Evolutionary conservation across 768 basidiomycete species (phyloP), one percentile per base, ranked within the genome.

Genomic region (Crepidotus variabilis): DNA sequence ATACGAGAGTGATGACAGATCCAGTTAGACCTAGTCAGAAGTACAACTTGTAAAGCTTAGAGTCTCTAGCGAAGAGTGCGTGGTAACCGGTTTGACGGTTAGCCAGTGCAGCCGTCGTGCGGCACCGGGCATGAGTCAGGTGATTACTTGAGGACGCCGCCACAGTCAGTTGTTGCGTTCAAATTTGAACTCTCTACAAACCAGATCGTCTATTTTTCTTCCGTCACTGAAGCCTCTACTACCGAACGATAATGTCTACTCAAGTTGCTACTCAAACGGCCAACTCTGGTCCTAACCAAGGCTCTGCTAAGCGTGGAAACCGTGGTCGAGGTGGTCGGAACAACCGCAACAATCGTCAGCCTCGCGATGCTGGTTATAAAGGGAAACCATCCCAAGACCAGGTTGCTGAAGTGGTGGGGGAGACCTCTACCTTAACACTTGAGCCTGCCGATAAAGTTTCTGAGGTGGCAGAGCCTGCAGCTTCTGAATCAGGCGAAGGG

Each of bases 401-500:
- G 33, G 22, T n/a, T n/a, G 35, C 35, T 14, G 45, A 45, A 21
- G 47, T 47, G n/a, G 24, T 43, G 5, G 39, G 11, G 13, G 39
- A 43, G 18, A 20, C 39, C 39, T 20, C 39, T 3, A 43, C 28
- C 3, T 4, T 28, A 8, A 28, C 28, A 28, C 28, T 16, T 11
- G 39, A 43, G 14, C 18, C 18, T 14, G 39, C 39, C 39, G 13
- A 14, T 43, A 20, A 20, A 43, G 39, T 14, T 11, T 2, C 14
- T 43, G 39, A 43, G 18, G 39, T 43, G 39, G 39, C 39, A 11
- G 39, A 43, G 18, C 13, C 39, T 14, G 39, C 61, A n/a, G 53
- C 63, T 6, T 63, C 63, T 14, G 65, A 67, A 47, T 47, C 52
- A n/a, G 70, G 67, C 20, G 72, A 68, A 6, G 68, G 69, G 11